These are phyloP conservation scores for Daedaleopsis sinensis DNA, from an alignment of 768 basidiomycete species.

Conservation along the genomic window DNA sequence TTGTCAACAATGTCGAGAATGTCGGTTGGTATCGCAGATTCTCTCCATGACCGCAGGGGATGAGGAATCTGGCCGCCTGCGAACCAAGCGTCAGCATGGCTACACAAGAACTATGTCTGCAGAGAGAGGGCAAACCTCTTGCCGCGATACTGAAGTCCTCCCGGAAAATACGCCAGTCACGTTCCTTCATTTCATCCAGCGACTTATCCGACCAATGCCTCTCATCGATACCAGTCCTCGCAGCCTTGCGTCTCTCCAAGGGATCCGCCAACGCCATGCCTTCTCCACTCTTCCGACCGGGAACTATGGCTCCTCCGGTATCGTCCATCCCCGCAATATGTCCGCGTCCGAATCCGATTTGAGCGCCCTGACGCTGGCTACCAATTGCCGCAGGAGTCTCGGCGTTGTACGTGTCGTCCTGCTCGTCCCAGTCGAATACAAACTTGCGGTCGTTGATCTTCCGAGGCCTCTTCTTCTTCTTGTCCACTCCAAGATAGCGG, in stretches of 20 bases:
- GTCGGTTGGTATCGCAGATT: conserved; percentile 77
- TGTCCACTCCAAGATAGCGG: conserved; percentile 92
- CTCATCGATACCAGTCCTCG: conserved; percentile 85
- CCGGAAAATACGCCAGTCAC: conserved; percentile 99
- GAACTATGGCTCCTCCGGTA: conserved; percentile 49
- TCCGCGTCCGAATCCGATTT: conserved; percentile 88
- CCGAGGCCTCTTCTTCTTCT: conserved; percentile 91
- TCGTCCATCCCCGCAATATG: conserved; percentile 88
- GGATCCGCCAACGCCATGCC: conserved; percentile 69
- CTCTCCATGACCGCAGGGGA: conserved; percentile 90
- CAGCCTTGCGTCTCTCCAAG: conserved; percentile 80
- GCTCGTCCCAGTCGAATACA: conserved; percentile 98
- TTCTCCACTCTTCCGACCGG: conserved; percentile 38
- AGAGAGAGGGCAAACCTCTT: conserved; percentile 57
- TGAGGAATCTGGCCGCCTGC: conserved; percentile 92
- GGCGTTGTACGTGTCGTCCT: conserved; percentile 88
- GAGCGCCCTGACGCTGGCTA: conserved; percentile 75
- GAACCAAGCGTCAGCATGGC: conserved; percentile 4
- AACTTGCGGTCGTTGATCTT: conserved; percentile 97
- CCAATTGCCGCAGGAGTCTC: conserved; percentile 77
- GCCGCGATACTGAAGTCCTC: conserved; percentile 98
- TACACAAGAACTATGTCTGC: background rate
- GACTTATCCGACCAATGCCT: conserved; percentile 98
- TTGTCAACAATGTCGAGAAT: conserved; percentile 85
- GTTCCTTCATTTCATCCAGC: conserved; percentile 90